Conservation (phyloP, 768 basidiomycete species). For the Lactarius akahatsu region DNA sequence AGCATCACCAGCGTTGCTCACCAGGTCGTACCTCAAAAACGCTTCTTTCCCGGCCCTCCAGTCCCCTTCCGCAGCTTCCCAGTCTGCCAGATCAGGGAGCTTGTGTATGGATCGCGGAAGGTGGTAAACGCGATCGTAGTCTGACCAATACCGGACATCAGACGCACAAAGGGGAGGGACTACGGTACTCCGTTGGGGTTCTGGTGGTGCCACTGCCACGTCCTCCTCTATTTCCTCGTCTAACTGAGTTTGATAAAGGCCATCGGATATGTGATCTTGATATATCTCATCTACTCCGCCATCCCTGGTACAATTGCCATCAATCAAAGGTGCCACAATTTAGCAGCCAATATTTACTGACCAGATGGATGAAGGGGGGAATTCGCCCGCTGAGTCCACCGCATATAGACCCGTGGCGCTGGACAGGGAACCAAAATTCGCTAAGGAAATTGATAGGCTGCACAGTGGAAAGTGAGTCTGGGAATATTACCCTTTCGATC, state of each 20-base stretch:
- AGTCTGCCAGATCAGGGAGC: slow-evolving; percentile 56
- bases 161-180: slow-evolving; percentile 26
- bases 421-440: slow-evolving; percentile 63
- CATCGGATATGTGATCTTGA: slow-evolving; percentile 53
- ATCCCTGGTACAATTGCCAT: slow-evolving; percentile 41
- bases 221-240: slow-evolving; percentile 36
- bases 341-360: slow-evolving; percentile 5
- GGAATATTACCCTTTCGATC: slow-evolving; percentile 59
- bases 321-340: not conserved
- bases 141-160: slow-evolving; percentile 63
- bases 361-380: slow-evolving; percentile 9
- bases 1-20: slow-evolving; percentile 32
- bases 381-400: slow-evolving; percentile 32
- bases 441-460: slow-evolving; percentile 37
- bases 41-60: slow-evolving; percentile 55
- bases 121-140: slow-evolving; percentile 64
- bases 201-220: slow-evolving; percentile 6
- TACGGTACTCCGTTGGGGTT: not conserved
- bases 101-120: slow-evolving; percentile 64
- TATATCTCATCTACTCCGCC: slow-evolving; percentile 49
- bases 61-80: slow-evolving; percentile 52
- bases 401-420: slow-evolving; percentile 43
- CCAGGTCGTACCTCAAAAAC: slow-evolving; percentile 58
- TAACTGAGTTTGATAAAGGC: slow-evolving; percentile 52
- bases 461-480: not conserved